These are phyloP conservation scores for Paraurostyla sp. DNA, from an alignment of 73 alveolate genomes.

Conservation along the genomic window DNA sequence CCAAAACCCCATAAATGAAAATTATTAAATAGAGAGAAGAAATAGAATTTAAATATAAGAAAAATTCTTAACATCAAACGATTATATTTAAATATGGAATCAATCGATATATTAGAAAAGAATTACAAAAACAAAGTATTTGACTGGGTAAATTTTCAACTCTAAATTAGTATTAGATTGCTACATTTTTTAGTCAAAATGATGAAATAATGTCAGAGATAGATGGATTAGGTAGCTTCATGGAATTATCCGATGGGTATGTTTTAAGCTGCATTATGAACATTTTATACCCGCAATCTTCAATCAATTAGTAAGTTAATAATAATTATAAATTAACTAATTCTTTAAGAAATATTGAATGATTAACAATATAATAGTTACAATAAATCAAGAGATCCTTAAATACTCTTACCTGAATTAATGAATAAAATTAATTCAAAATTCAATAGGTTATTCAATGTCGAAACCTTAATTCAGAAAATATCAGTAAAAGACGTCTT, in stretches of 20 bases:
- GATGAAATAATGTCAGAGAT: not conserved
- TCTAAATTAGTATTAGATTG: not conserved
- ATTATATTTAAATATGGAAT: no score
- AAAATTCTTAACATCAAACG: no score
- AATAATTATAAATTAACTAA: not conserved
- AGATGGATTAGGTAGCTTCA: no score
- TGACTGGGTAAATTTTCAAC: conserved; percentile 6
- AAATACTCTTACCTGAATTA: not conserved
- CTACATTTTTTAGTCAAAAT: not conserved
- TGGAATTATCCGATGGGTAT: no score
- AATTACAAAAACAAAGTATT: not conserved
- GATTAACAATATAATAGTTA: not conserved
- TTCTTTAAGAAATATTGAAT: not conserved
- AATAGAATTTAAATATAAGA: no score
- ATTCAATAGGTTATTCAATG: not conserved
- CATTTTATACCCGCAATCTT: no score
- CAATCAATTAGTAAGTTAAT: not conserved
- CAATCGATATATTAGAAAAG: no score
- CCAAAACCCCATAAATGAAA: no score
- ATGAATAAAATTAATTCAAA: not conserved
- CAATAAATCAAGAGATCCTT: not conserved
- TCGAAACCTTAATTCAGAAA: not conserved
- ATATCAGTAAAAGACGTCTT: not conserved
- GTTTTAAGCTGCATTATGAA: no score
- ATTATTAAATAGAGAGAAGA: no score